These are phyloP conservation scores for Eutypa lata DNA, from an alignment of 2,329 filamentous ascomycete genomes.

Conservation along the genomic window DNA sequence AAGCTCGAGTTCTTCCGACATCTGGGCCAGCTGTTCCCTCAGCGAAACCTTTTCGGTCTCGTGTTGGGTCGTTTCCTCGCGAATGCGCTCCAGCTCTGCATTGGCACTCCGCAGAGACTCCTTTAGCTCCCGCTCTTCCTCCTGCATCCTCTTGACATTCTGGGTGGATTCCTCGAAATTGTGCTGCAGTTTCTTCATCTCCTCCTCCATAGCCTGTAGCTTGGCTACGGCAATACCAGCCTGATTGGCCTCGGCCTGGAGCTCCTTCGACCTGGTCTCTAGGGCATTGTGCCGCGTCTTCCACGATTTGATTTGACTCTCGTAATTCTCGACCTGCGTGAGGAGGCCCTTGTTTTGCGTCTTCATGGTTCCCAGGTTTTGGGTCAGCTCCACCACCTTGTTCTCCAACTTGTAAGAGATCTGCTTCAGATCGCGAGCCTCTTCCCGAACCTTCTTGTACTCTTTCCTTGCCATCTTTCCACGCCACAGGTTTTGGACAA, in stretches of 20 bases:
- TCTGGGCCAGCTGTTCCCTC: constrained; percentile 81
- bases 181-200: constrained; percentile 87
- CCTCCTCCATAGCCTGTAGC: constrained; percentile 86
- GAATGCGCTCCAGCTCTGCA: constrained; percentile 76
- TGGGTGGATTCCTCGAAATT: constrained; percentile 87
- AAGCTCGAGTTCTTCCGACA: constrained; percentile 88
- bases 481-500: constrained; percentile 91
- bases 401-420: constrained; percentile 99
- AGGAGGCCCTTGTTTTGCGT: constrained; percentile 88
- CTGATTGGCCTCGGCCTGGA: constrained; percentile 96
- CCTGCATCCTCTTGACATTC: constrained; percentile 91
- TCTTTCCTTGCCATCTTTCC: constrained; percentile 74
- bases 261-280: constrained; percentile 85
- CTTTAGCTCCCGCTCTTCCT: constrained; percentile 83
- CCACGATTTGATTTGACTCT: constrained; percentile 94
- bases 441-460: constrained; percentile 90
- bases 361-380: constrained; percentile 88
- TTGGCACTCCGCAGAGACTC: constrained; percentile 79
- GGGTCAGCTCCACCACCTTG: constrained; percentile 98
- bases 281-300: constrained; percentile 87
- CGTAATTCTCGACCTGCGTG: constrained; percentile 91
- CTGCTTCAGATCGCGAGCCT: constrained; percentile 96
- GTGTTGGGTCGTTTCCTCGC: constrained; percentile 68
- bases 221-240: constrained; percentile 92
- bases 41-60: constrained; percentile 84